A percentile compares a stretch with the other conserved stretches of the same genome.
These are phyloP conservation scores for Chenopodium formosanum DNA, from an alignment of 148 eudicot genomes.

Conservation along the genomic window DNA sequence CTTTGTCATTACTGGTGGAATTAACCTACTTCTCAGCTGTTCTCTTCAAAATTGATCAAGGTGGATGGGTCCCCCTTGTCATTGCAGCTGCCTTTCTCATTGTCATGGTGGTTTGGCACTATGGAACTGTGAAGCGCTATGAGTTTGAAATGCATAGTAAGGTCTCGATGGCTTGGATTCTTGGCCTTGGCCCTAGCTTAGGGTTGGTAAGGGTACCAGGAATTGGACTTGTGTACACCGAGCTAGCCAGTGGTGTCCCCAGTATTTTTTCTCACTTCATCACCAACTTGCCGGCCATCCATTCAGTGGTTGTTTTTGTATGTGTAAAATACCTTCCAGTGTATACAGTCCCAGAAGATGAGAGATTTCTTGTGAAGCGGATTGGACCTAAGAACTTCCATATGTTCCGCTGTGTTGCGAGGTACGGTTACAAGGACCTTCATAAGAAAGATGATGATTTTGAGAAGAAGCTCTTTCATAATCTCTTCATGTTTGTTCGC, in stretches of 20 bases:
- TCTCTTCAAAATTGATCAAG: constrained; percentile 88
- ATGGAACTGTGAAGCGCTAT: constrained; percentile 80
- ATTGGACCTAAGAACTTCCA: constrained; percentile 95
- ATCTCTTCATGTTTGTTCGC: constrained; percentile 71
- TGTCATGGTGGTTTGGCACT: constrained; percentile 95
- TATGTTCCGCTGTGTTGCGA: constrained; percentile 95
- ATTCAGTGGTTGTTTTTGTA: constrained; percentile 82
- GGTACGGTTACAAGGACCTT: constrained; percentile 92
- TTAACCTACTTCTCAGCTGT: constrained; percentile 92
- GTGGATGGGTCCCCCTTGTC: constrained; percentile 98
- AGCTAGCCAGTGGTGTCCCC: constrained; percentile 94
- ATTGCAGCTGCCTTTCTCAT: constrained; percentile 79
- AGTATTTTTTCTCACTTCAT: constrained; percentile 91
- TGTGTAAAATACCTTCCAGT: constrained; percentile 97
- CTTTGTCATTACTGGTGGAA: constrained; percentile 71
- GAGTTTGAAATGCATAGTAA: constrained; percentile 95
- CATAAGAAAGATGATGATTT: constrained; percentile 92
- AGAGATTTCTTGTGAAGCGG: constrained; percentile 84
- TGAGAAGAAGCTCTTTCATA: constrained; percentile 79
- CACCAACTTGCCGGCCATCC: constrained; percentile 94
- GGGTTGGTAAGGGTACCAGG: constrained; percentile 97
- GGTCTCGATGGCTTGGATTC: constrained; percentile 94
- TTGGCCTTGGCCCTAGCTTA: constrained; percentile 90
- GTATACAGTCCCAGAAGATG: constrained; percentile 91
- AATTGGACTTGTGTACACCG: constrained; percentile 94